Conservation (phyloP, 129 eudicot species). For the Artemisia argyi region DNA sequence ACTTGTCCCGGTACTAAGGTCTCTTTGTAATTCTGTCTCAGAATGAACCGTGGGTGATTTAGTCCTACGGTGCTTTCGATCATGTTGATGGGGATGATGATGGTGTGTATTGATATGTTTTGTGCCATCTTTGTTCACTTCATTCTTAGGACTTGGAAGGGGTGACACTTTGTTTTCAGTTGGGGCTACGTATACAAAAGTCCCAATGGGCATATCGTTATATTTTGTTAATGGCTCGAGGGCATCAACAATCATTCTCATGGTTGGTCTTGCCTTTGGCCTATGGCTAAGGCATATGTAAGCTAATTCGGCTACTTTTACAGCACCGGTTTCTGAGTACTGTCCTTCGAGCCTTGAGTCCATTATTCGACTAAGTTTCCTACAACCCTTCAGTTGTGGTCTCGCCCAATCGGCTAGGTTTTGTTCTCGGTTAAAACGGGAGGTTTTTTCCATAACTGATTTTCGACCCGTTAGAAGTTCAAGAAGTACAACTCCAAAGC, state of each 20-base stretch:
- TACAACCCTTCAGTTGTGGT: slow-evolving; percentile 44
- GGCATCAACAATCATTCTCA: slow-evolving; percentile 51
- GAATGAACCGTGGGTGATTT: too few species aligned
- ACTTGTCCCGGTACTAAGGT: too few species aligned
- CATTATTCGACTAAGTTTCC: slow-evolving; percentile 57
- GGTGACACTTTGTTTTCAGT: not conserved
- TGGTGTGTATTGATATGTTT: too few species aligned
- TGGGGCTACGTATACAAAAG: slow-evolving; percentile 71
- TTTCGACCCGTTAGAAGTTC: slow-evolving; percentile 74
- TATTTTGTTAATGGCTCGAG: slow-evolving; percentile 48
- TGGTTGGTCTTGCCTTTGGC: slow-evolving; percentile 62
- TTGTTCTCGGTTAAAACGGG: slow-evolving; percentile 60
- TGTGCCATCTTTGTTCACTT: too few species aligned
- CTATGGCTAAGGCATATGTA: slow-evolving; percentile 73
- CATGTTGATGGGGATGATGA: too few species aligned
- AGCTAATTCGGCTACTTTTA: slow-evolving; percentile 66
- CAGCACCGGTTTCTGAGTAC: slow-evolving; percentile 66
- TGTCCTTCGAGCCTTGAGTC: slow-evolving; percentile 81
- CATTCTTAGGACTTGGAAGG: too few species aligned
- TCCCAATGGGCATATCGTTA: slow-evolving; percentile 37
- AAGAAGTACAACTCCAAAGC: slow-evolving; percentile 75
- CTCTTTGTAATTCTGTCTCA: too few species aligned
- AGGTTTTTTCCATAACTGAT: slow-evolving; percentile 55
- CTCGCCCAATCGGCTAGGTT: slow-evolving; percentile 79
- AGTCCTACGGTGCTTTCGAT: too few species aligned